A percentile compares a stretch with the other conserved stretches of the same genome.
phyloP scores from a whole-genome alignment of 1,284 basidiomycete species.

The Sanguinoderma infundibulare region DNA sequence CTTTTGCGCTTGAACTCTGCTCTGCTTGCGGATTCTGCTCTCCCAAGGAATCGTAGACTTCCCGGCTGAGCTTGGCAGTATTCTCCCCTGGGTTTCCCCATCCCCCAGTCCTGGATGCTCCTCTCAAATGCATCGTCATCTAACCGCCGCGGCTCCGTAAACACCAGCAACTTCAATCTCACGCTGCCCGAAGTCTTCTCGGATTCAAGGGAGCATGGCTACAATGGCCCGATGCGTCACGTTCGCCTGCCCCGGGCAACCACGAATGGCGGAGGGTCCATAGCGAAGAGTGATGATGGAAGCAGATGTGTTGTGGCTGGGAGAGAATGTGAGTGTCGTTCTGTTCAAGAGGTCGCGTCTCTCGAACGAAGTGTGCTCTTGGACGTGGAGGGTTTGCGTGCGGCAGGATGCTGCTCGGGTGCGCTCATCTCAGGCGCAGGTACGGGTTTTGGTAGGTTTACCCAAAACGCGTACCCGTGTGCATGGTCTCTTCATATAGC shows the following conservation, averaged over 20 bases:
- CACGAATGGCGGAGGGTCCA: constrained; percentile 61
- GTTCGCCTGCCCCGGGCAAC: constrained; percentile 62
- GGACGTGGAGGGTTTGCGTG: no score
- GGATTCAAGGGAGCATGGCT: constrained; percentile 50
- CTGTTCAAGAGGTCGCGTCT: neutral
- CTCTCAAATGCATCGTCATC: constrained; percentile 9
- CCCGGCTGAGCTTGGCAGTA: neutral
- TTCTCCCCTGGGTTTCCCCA: neutral
- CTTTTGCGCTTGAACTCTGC: no score
- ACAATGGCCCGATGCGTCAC: constrained; percentile 49
- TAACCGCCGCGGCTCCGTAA: constrained; percentile 18
- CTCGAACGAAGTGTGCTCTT: no score
- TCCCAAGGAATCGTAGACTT: neutral
- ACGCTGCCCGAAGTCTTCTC: constrained; percentile 40
- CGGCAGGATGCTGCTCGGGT: no score
- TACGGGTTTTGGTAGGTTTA: no score
- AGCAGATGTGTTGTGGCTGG: constrained; percentile 71
- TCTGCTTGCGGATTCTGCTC: neutral
- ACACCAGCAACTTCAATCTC: constrained; percentile 14
- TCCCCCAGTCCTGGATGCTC: neutral
- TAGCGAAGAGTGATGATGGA: constrained; percentile 71
- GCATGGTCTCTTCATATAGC: no score
- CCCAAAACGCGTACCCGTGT: no score
- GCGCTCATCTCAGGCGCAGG: no score
- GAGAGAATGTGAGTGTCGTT: constrained; percentile 62